Percentiles rank a stretch among this genome's conserved stretches.
Evolutionary conservation across 1,284 basidiomycete species (phyloP).

Genomic region (Ceratobasidium sp.): DNA sequence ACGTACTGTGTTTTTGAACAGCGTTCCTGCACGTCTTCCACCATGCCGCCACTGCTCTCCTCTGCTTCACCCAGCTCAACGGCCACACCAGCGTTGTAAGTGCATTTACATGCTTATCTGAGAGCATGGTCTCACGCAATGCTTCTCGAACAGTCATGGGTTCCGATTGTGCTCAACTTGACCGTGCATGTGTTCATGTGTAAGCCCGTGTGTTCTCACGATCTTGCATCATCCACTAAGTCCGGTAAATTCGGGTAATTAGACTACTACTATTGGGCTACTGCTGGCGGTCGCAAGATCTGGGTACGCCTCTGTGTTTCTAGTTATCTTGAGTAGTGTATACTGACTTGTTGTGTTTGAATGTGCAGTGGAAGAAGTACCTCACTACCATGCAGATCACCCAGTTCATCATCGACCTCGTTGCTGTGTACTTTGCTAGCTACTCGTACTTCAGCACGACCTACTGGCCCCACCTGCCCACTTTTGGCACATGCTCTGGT

Average conservation of each 20-base stretch:
- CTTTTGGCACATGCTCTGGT: slow-evolving; percentile 83
- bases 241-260: slow-evolving; percentile 16
- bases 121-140: slow-evolving; percentile 13
- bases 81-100: slow-evolving; percentile 58
- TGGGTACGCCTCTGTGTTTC: slow-evolving; percentile 67
- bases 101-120: slow-evolving; percentile 10
- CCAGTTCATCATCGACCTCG: slow-evolving; percentile 91
- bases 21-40: slow-evolving; percentile 70
- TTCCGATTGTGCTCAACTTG: slow-evolving; percentile 92
- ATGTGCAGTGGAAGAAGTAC: slow-evolving; percentile 90
- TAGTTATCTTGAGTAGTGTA: neutral
- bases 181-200: slow-evolving; percentile 98
- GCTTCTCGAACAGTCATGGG: slow-evolving; percentile 77
- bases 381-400: slow-evolving; percentile 94
- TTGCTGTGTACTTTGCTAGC: slow-evolving; percentile 90
- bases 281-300: slow-evolving; percentile 91
- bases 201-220: slow-evolving; percentile 56
- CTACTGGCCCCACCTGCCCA: slow-evolving; percentile 71
- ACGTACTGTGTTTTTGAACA: neutral
- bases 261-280: slow-evolving; percentile 98
- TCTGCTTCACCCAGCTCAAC: slow-evolving; percentile 67
- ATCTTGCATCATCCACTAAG: slow-evolving; percentile 22
- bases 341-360: slow-evolving; percentile 31
- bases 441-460: slow-evolving; percentile 80
- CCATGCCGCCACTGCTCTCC: slow-evolving; percentile 65